Percentiles rank a stretch among this genome's conserved stretches.
phyloP scores from a whole-genome alignment of 2,329 filamentous ascomycete species.

The Paracamarosporium sp. region DNA sequence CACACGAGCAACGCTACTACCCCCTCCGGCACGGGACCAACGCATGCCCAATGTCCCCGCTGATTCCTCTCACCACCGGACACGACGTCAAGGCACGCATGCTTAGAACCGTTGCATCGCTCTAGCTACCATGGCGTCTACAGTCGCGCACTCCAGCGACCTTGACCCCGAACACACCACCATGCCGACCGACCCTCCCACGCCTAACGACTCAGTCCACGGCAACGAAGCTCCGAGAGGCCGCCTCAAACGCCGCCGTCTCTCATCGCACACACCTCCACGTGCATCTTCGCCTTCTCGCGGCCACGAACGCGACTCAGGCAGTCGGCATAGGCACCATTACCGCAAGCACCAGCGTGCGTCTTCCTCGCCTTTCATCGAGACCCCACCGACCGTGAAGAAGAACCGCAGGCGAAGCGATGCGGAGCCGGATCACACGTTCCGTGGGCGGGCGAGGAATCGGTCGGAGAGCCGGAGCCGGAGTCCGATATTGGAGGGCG shows the following conservation, averaged over 20 bases:
- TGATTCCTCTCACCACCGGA: background rate
- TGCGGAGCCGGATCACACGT: conserved; percentile 43
- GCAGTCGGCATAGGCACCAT: conserved; percentile 38
- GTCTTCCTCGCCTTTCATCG: conserved; percentile 30
- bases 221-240: conserved; percentile 21
- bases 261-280: conserved; percentile 36
- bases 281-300: conserved; percentile 40
- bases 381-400: conserved; percentile 31
- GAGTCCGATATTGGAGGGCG: conserved; percentile 27
- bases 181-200: background rate
- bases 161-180: background rate
- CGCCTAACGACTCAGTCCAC: conserved; percentile 4
- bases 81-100: background rate
- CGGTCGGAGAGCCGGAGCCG: conserved; percentile 30
- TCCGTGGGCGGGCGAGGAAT: conserved; percentile 38
- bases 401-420: conserved; percentile 42
- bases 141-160: background rate
- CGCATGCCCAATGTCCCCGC: background rate
- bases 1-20: conserved; percentile 2
- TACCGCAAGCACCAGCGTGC: conserved; percentile 39
- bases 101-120: background rate
- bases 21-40: conserved; percentile 1
- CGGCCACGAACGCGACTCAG: conserved; percentile 41
- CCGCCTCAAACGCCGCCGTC: conserved; percentile 39
- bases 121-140: background rate